Base-by-base conservation (phyloP, 345 rosid species). In the Toxicodendron radicans region DNA sequence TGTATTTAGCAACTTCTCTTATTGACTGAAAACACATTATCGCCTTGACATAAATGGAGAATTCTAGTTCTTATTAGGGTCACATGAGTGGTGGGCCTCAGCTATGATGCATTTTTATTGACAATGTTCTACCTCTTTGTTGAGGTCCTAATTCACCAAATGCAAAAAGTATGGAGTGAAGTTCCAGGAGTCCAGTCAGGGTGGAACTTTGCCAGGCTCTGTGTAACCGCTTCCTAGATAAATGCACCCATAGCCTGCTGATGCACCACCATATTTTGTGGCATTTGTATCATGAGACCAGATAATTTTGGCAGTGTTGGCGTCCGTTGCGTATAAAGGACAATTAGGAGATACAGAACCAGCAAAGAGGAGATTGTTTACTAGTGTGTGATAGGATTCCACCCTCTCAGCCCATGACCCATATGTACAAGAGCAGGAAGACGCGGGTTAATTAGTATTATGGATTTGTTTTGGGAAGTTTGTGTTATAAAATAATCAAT, bases 281-380 rank as follows among this genome's bases (percentile, higher is more conserved):
- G 91, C 85, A 8, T 87, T 85, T 3, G 86, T 78, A 54, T 81
- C 51, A 33, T 77, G 52, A 1, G 86, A 79, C 88, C 85, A 88
- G 7, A 79, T 23, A 27, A 85, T 69, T 1, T 73, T 79, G 16
- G 84, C 86, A 3, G 70, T 79, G 33, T 46, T 72, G 27, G 84
- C 77, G 52, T 88, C 83, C 60, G 79, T 77, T 11, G 84, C 88
- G 27, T 85, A 79, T 30, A 82, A 33, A 17, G 85, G 89, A 8
- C 88, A 89, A 8, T 80, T 71, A 2, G 87, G 23, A 23, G 85
- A 79, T 71, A 76, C 80, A 21, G 88, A 86, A 10, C 87, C 81
- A 0, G 88, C 86, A 27, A 84, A 79, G 23, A 80, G 77, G 43
- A 80, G 59, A n/a, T 72, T 86, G 3, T 80, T 84, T 17, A 70